These are phyloP conservation scores for Boechera stricta DNA, from an alignment of 345 rosid species.

Conservation along the genomic window DNA sequence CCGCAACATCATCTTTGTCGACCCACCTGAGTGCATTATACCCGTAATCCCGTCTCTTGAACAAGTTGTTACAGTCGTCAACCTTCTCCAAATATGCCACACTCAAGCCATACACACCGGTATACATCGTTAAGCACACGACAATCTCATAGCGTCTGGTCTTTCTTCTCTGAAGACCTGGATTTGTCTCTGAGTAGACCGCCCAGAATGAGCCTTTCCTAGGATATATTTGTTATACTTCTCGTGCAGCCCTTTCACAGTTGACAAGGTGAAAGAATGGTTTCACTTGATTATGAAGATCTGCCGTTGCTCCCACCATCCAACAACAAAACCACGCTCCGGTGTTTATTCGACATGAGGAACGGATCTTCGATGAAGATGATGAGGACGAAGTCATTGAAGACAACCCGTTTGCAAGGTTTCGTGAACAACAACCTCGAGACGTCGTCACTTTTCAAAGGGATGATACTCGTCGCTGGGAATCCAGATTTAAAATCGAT, in stretches of 20 bases:
- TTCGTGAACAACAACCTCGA: too few relatives aligned
- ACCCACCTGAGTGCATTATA: constrained; percentile 67
- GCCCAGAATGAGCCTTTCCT: constrained; percentile 93
- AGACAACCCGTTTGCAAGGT: too few relatives aligned
- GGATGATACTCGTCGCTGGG: too few relatives aligned
- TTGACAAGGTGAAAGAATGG: constrained; percentile 73
- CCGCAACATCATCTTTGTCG: constrained; percentile 55
- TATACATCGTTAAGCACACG: constrained; percentile 67
- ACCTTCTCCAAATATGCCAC: constrained; percentile 82
- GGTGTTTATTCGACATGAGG: too few relatives aligned
- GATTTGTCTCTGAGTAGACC: constrained; percentile 51
- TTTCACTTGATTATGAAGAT: constrained; percentile 40
- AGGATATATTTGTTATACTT: constrained; percentile 78
- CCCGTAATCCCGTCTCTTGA: constrained; percentile 73
- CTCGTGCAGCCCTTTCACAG: constrained; percentile 77
- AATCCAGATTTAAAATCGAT: too few relatives aligned
- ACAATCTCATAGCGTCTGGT: constrained; percentile 55
- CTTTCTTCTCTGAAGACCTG: constrained; percentile 47
- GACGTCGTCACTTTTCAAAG: too few relatives aligned
- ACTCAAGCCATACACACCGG: constrained; percentile 75
- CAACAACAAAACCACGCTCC: too few relatives aligned
- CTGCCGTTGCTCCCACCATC: too few relatives aligned
- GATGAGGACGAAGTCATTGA: too few relatives aligned
- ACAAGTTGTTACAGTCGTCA: constrained; percentile 64
- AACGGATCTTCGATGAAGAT: too few relatives aligned